phyloP scores from a whole-genome alignment of 2,329 filamentous ascomycete species.

The Didymella lethalis region DNA sequence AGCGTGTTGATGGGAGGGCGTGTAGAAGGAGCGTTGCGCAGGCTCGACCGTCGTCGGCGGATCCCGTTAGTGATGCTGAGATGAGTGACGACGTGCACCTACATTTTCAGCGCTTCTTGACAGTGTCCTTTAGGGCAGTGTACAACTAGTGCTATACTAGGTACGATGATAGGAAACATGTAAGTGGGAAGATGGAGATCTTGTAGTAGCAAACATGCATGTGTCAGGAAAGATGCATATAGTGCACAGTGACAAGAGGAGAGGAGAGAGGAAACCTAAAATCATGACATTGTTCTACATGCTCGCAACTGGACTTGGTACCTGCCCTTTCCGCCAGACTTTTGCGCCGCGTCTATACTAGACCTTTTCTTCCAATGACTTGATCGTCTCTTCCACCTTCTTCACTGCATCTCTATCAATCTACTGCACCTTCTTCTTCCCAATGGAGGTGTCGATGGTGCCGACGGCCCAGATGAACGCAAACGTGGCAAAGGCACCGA shows the following conservation, averaged over 20 bases:
- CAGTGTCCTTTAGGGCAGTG: too few species aligned
- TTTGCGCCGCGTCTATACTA: background rate
- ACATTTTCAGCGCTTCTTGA: too few species aligned
- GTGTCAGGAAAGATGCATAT: too few species aligned
- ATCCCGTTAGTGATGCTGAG: background rate
- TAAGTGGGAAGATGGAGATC: too few species aligned
- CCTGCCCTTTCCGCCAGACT: conserved; percentile 9
- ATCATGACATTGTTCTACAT: conserved; percentile 33
- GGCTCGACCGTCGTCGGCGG: background rate
- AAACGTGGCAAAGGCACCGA: conserved; percentile 77
- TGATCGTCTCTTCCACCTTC: background rate
- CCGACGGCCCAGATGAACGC: conserved; percentile 76
- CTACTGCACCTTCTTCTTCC: conserved; percentile 58
- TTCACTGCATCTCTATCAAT: background rate
- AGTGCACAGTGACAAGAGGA: too few species aligned
- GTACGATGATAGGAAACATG: too few species aligned
- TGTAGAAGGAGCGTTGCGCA: conserved; percentile 6
- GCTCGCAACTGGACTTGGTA: conserved; percentile 16
- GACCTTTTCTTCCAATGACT: too few species aligned
- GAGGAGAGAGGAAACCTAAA: background rate
- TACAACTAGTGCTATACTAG: too few species aligned
- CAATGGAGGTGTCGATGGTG: conserved; percentile 82
- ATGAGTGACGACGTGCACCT: background rate
- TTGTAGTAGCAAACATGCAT: too few species aligned
- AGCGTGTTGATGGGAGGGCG: background rate